These are phyloP conservation scores for Litsea cubeba DNA, from an alignment of 164 flowering plant genomes.

Conservation along the genomic window DNA sequence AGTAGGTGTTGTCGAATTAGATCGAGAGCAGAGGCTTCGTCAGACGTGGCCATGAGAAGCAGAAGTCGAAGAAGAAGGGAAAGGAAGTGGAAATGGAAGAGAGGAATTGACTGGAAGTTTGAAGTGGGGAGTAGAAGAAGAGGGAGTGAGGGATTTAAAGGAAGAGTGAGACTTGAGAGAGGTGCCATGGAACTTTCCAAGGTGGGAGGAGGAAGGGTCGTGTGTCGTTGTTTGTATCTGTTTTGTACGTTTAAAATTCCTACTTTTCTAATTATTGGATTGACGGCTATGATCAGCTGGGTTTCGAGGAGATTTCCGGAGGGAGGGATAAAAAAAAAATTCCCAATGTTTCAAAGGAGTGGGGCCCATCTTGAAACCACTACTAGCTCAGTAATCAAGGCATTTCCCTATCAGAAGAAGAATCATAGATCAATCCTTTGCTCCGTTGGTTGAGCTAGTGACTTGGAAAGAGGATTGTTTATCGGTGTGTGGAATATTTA, in stretches of 20 bases:
- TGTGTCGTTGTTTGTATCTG: neutral
- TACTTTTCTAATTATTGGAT: no score
- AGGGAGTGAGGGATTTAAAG: slow-evolving; percentile 3
- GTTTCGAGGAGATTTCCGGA: no score
- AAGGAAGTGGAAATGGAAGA: neutral
- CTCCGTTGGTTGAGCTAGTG: no score
- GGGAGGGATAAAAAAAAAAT: no score
- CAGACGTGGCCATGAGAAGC: slow-evolving; percentile 25
- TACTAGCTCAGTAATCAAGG: no score
- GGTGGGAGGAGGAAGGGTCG: neutral
- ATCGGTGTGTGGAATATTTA: no score
- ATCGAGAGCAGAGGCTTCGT: slow-evolving; percentile 30
- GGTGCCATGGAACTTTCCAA: neutral
- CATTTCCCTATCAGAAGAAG: no score
- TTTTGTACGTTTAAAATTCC: no score
- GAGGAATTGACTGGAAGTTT: neutral
- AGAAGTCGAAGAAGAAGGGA: neutral
- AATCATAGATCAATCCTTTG: no score
- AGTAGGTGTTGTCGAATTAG: slow-evolving; percentile 32
- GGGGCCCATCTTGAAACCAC: no score
- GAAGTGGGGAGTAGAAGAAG: slow-evolving; percentile 1
- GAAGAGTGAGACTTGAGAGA: neutral
- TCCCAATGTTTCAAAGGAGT: no score
- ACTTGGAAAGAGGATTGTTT: no score
- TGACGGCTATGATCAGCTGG: neutral